Conservation (phyloP, 1,284 basidiomycete species). For the Apiotrichum gamsii region DNA sequence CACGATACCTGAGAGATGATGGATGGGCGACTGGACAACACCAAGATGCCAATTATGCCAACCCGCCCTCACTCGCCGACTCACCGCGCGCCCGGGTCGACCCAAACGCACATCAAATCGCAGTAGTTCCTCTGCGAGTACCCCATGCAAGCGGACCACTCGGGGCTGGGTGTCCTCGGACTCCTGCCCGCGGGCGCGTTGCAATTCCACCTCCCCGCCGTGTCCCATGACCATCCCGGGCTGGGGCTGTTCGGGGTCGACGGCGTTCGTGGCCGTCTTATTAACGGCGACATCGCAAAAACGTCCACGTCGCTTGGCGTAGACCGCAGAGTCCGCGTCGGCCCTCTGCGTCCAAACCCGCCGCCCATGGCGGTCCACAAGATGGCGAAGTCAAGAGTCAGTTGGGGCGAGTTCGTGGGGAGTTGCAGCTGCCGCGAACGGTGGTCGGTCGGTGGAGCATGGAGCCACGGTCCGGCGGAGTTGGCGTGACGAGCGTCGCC, state of each 20-base stretch:
- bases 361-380: slow-evolving; percentile 9
- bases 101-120: slow-evolving; percentile 11
- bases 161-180: no score
- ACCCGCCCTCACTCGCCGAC: no score
- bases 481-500: no score
- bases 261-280: slow-evolving; percentile 2
- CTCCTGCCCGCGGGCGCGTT: slow-evolving; percentile 4
- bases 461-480: no score
- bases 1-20: no score
- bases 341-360: slow-evolving; percentile 6
- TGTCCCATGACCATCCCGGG: slow-evolving; percentile 9
- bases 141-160: no score
- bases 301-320: slow-evolving; percentile 1
- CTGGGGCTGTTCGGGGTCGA: slow-evolving; percentile 4
- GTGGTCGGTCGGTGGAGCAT: no score
- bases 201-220: slow-evolving; percentile 11
- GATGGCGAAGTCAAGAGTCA: no score
- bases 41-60: no score
- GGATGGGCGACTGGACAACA: no score
- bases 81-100: slow-evolving; percentile 16
- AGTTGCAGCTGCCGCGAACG: no score
- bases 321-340: slow-evolving; percentile 3
- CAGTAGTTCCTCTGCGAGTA: slow-evolving; percentile 14
- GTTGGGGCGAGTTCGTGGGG: no score
- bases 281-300: slow-evolving; percentile 6